Conservation (phyloP, 495 filamentous ascomycete species). For the Hyaloscypha variabilis region DNA sequence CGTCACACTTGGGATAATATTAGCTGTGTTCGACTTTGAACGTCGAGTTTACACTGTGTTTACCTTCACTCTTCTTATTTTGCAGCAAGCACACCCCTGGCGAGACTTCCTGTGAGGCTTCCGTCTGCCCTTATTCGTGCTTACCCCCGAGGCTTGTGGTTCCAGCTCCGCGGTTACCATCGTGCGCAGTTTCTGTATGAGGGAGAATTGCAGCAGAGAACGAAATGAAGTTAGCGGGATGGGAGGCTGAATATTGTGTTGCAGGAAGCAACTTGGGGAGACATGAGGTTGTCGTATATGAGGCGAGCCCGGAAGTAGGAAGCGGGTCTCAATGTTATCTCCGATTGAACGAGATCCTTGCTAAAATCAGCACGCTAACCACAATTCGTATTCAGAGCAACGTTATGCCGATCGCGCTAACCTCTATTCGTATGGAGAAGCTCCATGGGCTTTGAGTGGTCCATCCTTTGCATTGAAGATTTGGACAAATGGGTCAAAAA, state of each 20-base stretch:
- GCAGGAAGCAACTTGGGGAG: not conserved
- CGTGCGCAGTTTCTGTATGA: not conserved
- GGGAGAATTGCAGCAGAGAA: not conserved
- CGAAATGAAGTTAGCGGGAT: not conserved
- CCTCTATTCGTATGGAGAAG: no score
- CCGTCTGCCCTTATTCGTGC: conserved; percentile 32
- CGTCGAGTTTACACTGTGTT: not conserved
- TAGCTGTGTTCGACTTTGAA: not conserved
- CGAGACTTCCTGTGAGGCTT: conserved; percentile 46
- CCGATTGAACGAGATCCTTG: not conserved
- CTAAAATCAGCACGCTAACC: not conserved
- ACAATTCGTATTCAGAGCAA: not conserved
- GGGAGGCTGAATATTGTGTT: not conserved
- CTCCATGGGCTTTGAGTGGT: no score
- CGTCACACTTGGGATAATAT: conserved; percentile 43
- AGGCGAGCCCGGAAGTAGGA: not conserved
- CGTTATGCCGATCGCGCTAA: not conserved
- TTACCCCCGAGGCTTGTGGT: not conserved
- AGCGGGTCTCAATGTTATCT: not conserved
- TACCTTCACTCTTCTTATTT: conserved; percentile 48
- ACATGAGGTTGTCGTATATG: not conserved
- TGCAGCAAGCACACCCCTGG: conserved; percentile 49
- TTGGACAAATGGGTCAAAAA: no score
- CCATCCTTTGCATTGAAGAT: no score
- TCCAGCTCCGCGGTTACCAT: not conserved